Percentiles rank a stretch among this genome's conserved stretches.
These are phyloP conservation scores for Wallacemonas collosoma DNA, from an alignment of 208 protist species.

Conservation along the genomic window DNA sequence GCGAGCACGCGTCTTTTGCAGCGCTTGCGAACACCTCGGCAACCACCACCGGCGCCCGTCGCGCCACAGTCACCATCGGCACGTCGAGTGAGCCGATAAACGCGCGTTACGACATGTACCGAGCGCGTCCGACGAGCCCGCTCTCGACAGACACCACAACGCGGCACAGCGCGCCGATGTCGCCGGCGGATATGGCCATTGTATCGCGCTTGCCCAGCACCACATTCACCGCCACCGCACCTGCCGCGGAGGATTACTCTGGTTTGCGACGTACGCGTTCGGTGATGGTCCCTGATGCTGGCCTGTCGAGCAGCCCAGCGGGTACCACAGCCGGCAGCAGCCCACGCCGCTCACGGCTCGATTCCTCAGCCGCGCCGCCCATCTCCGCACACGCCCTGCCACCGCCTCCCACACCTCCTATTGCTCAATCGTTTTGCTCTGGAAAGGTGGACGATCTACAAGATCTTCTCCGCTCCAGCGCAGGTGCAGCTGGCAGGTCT, in stretches of 20 bases:
- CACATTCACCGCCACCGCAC: not conserved
- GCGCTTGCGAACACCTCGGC: not conserved
- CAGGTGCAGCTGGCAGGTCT: not conserved
- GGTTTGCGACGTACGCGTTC: not conserved
- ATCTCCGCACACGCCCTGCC: too few species aligned
- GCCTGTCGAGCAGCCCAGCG: not conserved
- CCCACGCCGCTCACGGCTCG: not conserved
- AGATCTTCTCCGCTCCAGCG: not conserved
- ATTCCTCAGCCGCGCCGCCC: too few species aligned
- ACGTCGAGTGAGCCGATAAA: not conserved
- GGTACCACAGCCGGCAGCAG: not conserved
- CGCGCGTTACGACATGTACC: not conserved
- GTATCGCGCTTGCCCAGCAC: not conserved
- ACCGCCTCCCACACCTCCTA: not conserved
- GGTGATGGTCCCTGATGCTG: not conserved
- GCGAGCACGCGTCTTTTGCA: not conserved
- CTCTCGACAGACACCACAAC: not conserved
- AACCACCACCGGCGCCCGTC: not conserved
- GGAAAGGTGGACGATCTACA: constrained; percentile 4
- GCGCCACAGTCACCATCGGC: not conserved
- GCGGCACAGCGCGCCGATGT: not conserved
- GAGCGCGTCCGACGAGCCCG: constrained; percentile 5
- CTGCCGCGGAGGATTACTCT: not conserved
- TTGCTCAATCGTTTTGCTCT: not conserved
- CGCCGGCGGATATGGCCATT: not conserved